Evolutionary conservation across 2,329 filamentous ascomycete species (phyloP).

Genomic region (Hypoxylon sp.): DNA sequence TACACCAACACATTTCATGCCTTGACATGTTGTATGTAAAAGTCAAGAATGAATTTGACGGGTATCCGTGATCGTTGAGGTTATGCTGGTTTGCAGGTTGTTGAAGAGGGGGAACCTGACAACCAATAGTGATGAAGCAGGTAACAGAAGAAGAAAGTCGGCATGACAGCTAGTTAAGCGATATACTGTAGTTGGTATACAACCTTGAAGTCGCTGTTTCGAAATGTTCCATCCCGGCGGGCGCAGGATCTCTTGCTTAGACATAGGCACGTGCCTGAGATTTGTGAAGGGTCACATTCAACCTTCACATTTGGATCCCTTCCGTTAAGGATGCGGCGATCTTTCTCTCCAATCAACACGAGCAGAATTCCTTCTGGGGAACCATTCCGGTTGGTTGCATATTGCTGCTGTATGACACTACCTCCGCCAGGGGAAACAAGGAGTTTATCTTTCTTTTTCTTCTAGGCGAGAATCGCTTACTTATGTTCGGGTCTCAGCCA

Average conservation of each 20-base stretch:
- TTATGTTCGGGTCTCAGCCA: slow-evolving; percentile 29
- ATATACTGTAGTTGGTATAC: slow-evolving; percentile 1
- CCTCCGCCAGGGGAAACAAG: slow-evolving; percentile 3
- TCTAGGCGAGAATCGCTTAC: slow-evolving; percentile 30
- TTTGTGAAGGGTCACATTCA: slow-evolving; percentile 16
- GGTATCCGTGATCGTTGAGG: slow-evolving; percentile 1
- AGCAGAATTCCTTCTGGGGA: slow-evolving; percentile 12
- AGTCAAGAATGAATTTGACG: slow-evolving; percentile 14
- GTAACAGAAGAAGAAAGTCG: background rate
- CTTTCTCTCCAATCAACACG: slow-evolving; percentile 18
- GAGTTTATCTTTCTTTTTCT: slow-evolving; percentile 11
- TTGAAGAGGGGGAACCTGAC: background rate
- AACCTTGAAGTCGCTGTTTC: background rate
- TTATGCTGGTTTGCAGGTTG: background rate
- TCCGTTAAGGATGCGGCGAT: slow-evolving; percentile 19
- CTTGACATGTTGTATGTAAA: slow-evolving; percentile 4
- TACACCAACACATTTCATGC: slow-evolving; percentile 20
- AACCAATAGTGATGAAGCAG: background rate
- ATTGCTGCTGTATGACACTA: slow-evolving; percentile 11
- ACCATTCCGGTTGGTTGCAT: slow-evolving; percentile 33
- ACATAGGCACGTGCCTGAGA: slow-evolving; percentile 13
- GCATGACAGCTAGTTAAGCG: background rate
- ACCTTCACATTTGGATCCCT: slow-evolving; percentile 4
- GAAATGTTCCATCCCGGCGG: background rate
- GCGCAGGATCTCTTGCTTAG: background rate